Conservation (phyloP, 345 rosid species). For the Salix viminalis region DNA sequence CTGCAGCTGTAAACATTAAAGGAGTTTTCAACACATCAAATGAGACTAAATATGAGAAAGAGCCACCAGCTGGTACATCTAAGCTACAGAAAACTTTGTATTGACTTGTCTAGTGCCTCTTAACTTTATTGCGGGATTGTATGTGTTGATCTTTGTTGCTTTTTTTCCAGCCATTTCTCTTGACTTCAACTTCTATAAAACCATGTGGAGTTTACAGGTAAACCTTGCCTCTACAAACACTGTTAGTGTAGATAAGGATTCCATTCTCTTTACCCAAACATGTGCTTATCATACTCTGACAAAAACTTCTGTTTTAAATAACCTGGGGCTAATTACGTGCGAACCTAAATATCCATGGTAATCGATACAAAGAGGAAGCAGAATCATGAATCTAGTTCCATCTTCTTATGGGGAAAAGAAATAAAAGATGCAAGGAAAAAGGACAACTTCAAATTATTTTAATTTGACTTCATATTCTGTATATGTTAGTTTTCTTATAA, state of each 20-base stretch:
- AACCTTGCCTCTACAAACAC: constrained; percentile 7
- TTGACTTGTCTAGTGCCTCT: constrained; percentile 2
- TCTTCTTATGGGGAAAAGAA: background rate
- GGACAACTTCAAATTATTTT: background rate
- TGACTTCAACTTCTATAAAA: constrained; percentile 95
- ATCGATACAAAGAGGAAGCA: background rate
- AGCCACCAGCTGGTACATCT: constrained; percentile 68
- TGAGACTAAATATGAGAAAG: constrained; percentile 88
- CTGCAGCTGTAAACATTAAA: constrained; percentile 95
- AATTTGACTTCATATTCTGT: background rate
- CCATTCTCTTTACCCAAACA: background rate
- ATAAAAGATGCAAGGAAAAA: background rate
- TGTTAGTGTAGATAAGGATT: background rate
- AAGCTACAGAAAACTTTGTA: constrained; percentile 1
- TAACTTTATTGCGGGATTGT: background rate
- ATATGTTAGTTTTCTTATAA: background rate
- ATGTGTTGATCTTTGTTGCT: constrained; percentile 7
- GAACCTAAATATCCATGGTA: background rate
- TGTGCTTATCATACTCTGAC: background rate
- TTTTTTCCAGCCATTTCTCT: constrained; percentile 66
- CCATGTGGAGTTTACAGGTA: constrained; percentile 98
- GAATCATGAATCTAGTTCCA: background rate
- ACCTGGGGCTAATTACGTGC: background rate
- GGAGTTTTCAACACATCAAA: constrained; percentile 97
- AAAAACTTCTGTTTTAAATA: background rate